Evolutionary conservation across 2,329 filamentous ascomycete species (phyloP), one percentile per base, ranked within the genome.

Genomic region (Neofusicoccum parvum): DNA sequence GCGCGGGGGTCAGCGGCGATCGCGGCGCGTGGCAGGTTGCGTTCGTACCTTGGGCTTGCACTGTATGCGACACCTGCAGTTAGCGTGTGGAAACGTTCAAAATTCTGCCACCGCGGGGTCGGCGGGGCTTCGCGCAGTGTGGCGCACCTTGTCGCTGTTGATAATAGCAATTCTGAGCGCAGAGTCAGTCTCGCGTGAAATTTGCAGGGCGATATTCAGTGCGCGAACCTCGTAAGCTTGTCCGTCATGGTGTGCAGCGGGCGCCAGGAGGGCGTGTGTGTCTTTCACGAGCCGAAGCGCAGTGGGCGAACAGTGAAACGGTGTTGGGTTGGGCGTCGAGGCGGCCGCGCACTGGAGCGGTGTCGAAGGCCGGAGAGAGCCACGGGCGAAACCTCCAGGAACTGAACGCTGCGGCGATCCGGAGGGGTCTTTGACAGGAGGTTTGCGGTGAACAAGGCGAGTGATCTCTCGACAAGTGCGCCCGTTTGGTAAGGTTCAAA

Each of bases 81-180:
- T 65, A 65, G 64, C 56, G 54, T 36, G 46, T 60, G 37, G 49
- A 54, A 64, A 36, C 64, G 63, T 54, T 67, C 67, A 71, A 72
- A 72, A 72, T 76, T 75, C 71, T 69, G 67, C 68, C 56, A 46
- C 37, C 64, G 64, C 64, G 64, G 64, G 64, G 64, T 53, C 53
- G 64, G 64, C 64, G 64, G 64, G 64, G 64, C 56, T 51, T 39
- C 14, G 46, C 56, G 45, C 36, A 32, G 37, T 17, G 72, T 72
- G 71, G 67, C 82, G 75, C 79, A 95, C 92, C 90, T 99, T 98
- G 90, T 99, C 95, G 79, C 87, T 91, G 82, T 94, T 98, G 85
- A 99, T 92, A 84, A 99, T 99, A 76, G 95, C 95, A 83, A 99
- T 94, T 91, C 95, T 96, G 76, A 54, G 72, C 54, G 45, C 67